Percentiles rank a stretch among this genome's conserved stretches.
These are phyloP conservation scores for Hypsizygus marmoreus DNA, from an alignment of 768 basidiomycete species.

Conservation along the genomic window DNA sequence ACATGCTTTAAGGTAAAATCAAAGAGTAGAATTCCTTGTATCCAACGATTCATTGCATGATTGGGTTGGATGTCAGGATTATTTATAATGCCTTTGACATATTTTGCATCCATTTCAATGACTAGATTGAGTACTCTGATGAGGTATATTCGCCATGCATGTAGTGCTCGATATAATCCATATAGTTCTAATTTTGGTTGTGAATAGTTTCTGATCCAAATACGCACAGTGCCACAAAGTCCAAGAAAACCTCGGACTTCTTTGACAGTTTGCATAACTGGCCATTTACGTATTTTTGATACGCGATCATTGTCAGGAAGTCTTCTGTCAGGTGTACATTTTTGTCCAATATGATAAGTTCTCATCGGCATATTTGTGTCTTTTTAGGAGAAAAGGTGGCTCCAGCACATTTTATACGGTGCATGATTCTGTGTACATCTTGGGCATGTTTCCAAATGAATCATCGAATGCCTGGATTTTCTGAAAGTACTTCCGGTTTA, in stretches of 20 bases:
- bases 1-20: conserved; percentile 37
- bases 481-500: too few relatives aligned
- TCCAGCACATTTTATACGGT: conserved; percentile 29
- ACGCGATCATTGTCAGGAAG: conserved; percentile 25
- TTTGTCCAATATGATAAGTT: conserved; percentile 31
- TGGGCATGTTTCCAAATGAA: conserved; percentile 40
- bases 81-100: conserved; percentile 41
- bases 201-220: conserved; percentile 25
- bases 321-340: conserved; percentile 33
- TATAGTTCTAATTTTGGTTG: conserved; percentile 29
- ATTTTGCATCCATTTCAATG: too few relatives aligned
- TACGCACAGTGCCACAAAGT: conserved; percentile 7
- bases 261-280: conserved; percentile 6
- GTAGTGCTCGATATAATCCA: conserved; percentile 26
- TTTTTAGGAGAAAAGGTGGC: conserved; percentile 31
- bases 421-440: conserved; percentile 34
- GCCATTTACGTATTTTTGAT: conserved; percentile 24
- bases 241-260: conserved; percentile 23
- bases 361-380: conserved; percentile 15
- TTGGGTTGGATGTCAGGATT: conserved; percentile 38
- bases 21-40: conserved; percentile 37
- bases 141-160: conserved; percentile 19
- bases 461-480: conserved; percentile 27
- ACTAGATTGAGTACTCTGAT: conserved; percentile 25
- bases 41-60: conserved; percentile 41